These are phyloP conservation scores for Xylaria sp. DNA, from an alignment of 2,329 filamentous ascomycete species.

Conservation along the genomic window DNA sequence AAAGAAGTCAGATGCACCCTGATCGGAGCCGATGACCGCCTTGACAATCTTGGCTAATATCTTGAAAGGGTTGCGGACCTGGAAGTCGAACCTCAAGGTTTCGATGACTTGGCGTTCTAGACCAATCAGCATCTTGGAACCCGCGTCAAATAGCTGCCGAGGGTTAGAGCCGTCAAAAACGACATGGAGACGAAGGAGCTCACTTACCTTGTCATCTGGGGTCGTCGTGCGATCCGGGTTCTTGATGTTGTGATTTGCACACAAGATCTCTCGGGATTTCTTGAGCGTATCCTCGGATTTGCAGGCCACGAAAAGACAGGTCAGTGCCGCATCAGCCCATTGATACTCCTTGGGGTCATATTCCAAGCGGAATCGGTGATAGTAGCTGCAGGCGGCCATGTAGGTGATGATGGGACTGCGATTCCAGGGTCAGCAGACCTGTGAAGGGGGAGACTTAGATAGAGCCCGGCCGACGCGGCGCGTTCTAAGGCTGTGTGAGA, in stretches of 20 bases:
- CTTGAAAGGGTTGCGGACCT: conserved; percentile 85
- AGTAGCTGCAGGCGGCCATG: conserved; percentile 89
- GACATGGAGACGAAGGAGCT: neutral
- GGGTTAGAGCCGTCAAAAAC: conserved; percentile 5
- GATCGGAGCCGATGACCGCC: conserved; percentile 52
- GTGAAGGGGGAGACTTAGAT: neutral
- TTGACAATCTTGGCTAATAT: conserved; percentile 80
- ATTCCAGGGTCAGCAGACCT: conserved; percentile 20
- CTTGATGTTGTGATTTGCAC: conserved; percentile 87
- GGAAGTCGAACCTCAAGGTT: conserved; percentile 91
- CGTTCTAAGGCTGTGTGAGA: too few species aligned
- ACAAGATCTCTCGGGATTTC: conserved; percentile 92
- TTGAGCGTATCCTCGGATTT: conserved; percentile 98
- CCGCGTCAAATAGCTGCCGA: conserved; percentile 75
- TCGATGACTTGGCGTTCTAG: conserved; percentile 93
- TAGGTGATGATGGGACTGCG: conserved; percentile 85
- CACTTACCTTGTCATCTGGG: conserved; percentile 78
- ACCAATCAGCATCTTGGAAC: conserved; percentile 82
- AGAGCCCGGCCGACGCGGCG: neutral
- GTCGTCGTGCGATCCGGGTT: conserved; percentile 69
- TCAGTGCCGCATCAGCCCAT: conserved; percentile 83
- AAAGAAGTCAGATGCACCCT: conserved; percentile 62
- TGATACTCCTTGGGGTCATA: conserved; percentile 88
- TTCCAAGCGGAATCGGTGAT: conserved; percentile 88
- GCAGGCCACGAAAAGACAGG: conserved; percentile 89